Percentiles rank a stretch among this genome's conserved stretches.
Conservation (phyloP, 208 protist species). For the Herpetomonas samuelpessoai region DNA sequence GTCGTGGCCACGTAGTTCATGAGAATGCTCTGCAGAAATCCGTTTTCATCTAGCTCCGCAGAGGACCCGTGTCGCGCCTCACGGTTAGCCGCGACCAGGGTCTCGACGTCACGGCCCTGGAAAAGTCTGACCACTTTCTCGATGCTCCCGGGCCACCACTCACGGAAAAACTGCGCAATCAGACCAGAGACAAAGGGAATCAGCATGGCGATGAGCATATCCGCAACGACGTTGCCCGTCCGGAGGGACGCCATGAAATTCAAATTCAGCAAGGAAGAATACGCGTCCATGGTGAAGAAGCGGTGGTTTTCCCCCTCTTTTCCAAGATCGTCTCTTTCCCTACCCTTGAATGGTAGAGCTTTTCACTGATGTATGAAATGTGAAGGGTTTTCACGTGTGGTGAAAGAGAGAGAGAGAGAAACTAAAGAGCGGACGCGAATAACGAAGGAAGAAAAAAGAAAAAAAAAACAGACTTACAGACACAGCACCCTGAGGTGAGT, state of each 20-base stretch:
- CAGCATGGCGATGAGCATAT: slow-evolving; percentile 81
- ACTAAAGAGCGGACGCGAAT: no score
- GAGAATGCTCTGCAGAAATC: slow-evolving; percentile 54
- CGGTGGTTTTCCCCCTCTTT: neutral
- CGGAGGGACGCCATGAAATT: slow-evolving; percentile 87
- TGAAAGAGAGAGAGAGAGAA: slow-evolving; percentile 2
- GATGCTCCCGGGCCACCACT: slow-evolving; percentile 44
- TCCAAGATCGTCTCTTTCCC: neutral
- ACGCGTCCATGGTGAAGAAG: slow-evolving; percentile 64
- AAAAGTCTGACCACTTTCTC: slow-evolving; percentile 17
- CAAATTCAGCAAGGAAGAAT: slow-evolving; percentile 75
- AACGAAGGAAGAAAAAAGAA: slow-evolving; percentile 11
- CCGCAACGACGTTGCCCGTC: slow-evolving; percentile 77
- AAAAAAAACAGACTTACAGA: slow-evolving; percentile 1
- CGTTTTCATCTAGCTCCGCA: slow-evolving; percentile 32
- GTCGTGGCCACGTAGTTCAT: slow-evolving; percentile 49
- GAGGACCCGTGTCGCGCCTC: neutral
- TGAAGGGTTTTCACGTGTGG: neutral
- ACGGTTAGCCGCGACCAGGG: neutral
- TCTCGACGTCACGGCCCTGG: neutral
- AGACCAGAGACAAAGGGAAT: slow-evolving; percentile 60
- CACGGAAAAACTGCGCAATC: slow-evolving; percentile 43
- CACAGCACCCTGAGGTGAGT: no score
- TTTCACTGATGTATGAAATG: neutral
- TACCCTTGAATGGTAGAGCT: neutral